Evolutionary conservation across 192 early-diverging fungal genomes (phyloP), one percentile per base, ranked within the genome.

Genomic region (Umbelopsis sp.): DNA sequence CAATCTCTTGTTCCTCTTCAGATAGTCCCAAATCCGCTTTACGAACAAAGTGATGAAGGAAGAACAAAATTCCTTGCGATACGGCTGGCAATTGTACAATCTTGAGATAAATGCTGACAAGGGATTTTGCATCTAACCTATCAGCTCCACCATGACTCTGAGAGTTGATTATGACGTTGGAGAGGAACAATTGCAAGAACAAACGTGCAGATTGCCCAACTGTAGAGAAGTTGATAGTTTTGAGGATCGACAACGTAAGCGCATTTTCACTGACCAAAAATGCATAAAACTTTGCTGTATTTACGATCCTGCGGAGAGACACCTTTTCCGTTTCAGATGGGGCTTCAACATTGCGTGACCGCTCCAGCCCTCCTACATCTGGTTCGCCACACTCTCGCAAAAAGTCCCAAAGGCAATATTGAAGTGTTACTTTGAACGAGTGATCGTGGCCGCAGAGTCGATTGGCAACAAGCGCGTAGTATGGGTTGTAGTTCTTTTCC

Each of bases 381-480:
- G 75, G 82, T 56, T 94, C 93, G 29, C 89, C 93, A 76, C 94
- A 83, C 62, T 89, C 91, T 62, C 97, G 89, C 67, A 99, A 74
- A 73, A 93, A 88, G 80, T 99, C 97, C 97, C 97, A 99, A 45
- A 99, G 84, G 17, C 90, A 88, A 77, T 93, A 99, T 86, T 97
- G 94, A 75, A 95, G 90, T 6, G 97, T 99, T 69, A 98, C 87
- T 79, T 90, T 90, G 84, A 90, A 94, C 9, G 89, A 88, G 77
- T 93, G 88, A 72, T 91, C 85, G 45, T 88, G 80, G 36, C 82
- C 79, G 77, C 95, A 97, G 66, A 99, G 81, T 65, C 90, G 84
- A 68, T 93, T 81, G 10, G 90, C 91, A 8, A 98, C 90, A 26
- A 97, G 85, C 25, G 92, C 86, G 71, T 99, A 99, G 79, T 91